Conservation (phyloP, 192 early-diverging fungal species). For the Coemansia sp. region DNA sequence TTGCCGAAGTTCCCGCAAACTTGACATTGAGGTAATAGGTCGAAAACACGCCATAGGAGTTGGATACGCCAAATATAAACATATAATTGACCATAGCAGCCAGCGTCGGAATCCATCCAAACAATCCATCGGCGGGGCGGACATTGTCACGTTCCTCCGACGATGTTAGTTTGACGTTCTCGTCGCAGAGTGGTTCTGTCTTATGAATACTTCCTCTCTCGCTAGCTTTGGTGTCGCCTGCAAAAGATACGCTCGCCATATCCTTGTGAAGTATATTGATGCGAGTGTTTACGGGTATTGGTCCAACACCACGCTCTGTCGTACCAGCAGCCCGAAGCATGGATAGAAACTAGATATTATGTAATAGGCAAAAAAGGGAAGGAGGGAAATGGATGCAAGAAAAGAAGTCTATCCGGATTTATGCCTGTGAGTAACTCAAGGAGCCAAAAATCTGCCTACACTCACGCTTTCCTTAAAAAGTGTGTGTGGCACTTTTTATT, state of each 20-base stretch:
- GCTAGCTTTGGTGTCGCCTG: neutral
- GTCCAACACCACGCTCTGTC: neutral
- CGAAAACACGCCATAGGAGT: constrained; percentile 51
- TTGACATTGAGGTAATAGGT: constrained; percentile 51
- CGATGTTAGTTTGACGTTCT: neutral
- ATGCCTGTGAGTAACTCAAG: neutral
- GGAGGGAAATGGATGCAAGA: neutral
- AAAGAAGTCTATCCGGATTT: neutral
- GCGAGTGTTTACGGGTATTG: neutral
- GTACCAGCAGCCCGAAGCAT: neutral
- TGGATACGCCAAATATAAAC: constrained; percentile 44
- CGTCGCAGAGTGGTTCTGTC: constrained; percentile 9
- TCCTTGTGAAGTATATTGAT: neutral
- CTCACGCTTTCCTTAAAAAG: neutral
- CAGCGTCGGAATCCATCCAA: constrained; percentile 48
- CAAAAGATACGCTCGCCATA: neutral
- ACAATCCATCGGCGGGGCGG: constrained; percentile 33
- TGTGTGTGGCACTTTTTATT: neutral
- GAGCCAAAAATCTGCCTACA: neutral
- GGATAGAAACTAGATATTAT: neutral
- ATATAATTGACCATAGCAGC: constrained; percentile 61
- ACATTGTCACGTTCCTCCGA: neutral
- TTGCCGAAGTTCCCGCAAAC: constrained; percentile 33
- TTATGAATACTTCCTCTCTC: neutral
- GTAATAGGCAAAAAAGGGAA: neutral